phyloP scores from a whole-genome alignment of 768 basidiomycete species.

The Leccinum ochraceum region DNA sequence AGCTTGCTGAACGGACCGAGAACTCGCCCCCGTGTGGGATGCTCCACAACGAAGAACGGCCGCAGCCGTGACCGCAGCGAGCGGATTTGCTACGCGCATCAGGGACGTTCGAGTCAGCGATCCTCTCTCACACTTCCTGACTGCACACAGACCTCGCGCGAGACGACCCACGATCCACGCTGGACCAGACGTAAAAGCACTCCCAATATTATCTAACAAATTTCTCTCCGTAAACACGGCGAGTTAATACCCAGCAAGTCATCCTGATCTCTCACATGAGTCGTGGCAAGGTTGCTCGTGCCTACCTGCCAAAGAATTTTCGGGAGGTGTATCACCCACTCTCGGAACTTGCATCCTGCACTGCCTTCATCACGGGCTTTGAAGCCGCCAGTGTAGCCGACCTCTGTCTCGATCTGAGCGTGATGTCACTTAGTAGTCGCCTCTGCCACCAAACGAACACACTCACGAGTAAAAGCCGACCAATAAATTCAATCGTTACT shows the following conservation, averaged over 20 bases:
- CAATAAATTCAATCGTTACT: slow-evolving; percentile 73
- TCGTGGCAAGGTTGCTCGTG: slow-evolving; percentile 49
- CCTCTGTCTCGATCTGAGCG: slow-evolving; percentile 59
- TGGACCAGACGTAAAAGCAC: slow-evolving; percentile 65
- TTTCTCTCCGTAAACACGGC: slow-evolving; percentile 10
- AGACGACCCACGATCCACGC: slow-evolving; percentile 48
- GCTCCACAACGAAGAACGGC: slow-evolving; percentile 80
- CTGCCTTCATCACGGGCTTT: slow-evolving; percentile 30
- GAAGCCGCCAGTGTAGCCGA: slow-evolving; percentile 53
- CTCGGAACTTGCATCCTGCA: slow-evolving; percentile 40
- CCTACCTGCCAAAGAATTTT: slow-evolving; percentile 86
- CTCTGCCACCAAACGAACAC: neutral
- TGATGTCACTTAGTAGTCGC: slow-evolving; percentile 6
- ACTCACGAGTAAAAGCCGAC: slow-evolving; percentile 66
- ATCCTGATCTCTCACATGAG: slow-evolving; percentile 51
- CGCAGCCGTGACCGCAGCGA: slow-evolving; percentile 59
- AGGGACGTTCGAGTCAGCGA: slow-evolving; percentile 15
- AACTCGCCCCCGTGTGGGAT: slow-evolving; percentile 72
- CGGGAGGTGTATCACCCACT: slow-evolving; percentile 79
- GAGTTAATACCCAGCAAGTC: neutral
- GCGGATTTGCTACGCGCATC: slow-evolving; percentile 43
- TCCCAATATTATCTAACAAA: slow-evolving; percentile 51
- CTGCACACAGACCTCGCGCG: slow-evolving; percentile 42
- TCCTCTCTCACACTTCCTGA: slow-evolving; percentile 5
- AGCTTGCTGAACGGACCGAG: slow-evolving; percentile 79